These are phyloP conservation scores for Fusarium sp. DNA, from an alignment of 2,329 filamentous ascomycete species.

Conservation along the genomic window DNA sequence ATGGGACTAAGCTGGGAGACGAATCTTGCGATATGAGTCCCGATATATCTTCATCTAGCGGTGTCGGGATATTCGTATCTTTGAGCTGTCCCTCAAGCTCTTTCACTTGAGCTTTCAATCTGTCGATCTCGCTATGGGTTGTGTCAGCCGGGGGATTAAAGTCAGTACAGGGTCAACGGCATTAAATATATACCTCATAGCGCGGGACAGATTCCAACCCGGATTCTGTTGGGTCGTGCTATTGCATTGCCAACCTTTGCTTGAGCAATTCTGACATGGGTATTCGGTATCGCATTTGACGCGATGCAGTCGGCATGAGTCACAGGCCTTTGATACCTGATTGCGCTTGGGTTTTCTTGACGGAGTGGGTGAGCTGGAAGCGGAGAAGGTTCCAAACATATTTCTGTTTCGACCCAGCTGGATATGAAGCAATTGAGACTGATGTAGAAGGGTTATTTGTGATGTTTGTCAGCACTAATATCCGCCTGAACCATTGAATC, in stretches of 20 bases:
- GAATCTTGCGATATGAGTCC: accelerated
- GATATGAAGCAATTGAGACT: neutral
- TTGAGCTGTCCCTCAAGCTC: neutral
- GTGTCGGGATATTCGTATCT: neutral
- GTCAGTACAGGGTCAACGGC: no score
- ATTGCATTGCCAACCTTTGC: neutral
- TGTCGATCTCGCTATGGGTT: neutral
- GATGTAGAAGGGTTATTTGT: accelerated
- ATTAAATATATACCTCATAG: neutral
- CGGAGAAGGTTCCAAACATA: neutral
- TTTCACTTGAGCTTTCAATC: neutral
- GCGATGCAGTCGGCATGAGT: neutral
- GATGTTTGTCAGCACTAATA: neutral
- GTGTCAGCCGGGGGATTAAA: neutral
- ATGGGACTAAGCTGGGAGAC: accelerated
- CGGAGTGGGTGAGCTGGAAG: accelerated
- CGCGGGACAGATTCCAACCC: neutral
- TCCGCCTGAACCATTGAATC: neutral
- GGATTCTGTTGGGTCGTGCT: neutral
- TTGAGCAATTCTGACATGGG: neutral
- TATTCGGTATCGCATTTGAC: neutral
- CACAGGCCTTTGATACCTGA: neutral
- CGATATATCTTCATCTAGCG: accelerated
- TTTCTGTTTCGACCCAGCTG: neutral
- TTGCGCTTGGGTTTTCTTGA: neutral